Evolutionary conservation across 2,329 filamentous ascomycete genomes (phyloP).

Genomic region (Pseudogymnoascus sp.): DNA sequence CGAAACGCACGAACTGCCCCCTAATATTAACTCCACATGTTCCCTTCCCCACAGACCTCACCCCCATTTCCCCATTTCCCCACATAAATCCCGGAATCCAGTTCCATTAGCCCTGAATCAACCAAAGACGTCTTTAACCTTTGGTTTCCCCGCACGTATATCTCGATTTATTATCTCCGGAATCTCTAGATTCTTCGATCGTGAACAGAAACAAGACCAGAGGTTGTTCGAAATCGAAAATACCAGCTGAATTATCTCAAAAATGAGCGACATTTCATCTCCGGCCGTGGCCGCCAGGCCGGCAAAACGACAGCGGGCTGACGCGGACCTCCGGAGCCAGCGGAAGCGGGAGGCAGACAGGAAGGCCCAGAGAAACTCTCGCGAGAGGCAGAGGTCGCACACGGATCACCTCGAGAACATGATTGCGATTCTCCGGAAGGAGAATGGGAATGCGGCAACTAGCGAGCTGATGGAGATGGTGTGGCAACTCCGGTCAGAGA

Average conservation of each 20-base stretch:
- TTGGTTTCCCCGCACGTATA: neutral
- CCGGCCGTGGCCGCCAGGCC: constrained; percentile 25
- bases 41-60: neutral
- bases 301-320: neutral
- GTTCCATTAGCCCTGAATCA: neutral
- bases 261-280: constrained; percentile 19
- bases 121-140: neutral
- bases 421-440: constrained; percentile 15
- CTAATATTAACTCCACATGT: neutral
- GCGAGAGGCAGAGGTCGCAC: constrained; percentile 17
- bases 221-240: neutral
- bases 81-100: neutral
- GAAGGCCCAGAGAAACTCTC: constrained; percentile 17
- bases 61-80: constrained; percentile 3
- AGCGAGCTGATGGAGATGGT: constrained; percentile 17
- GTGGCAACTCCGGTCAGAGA: constrained; percentile 13
- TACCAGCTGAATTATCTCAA: neutral
- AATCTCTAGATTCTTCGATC: neutral
- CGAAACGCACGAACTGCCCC: neutral
- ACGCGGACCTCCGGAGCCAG: constrained; percentile 1
- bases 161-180: neutral
- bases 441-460: constrained; percentile 14
- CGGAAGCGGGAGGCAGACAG: constrained; percentile 18
- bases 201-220: neutral
- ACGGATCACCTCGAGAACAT: constrained; percentile 18